Conservation (phyloP, 192 early-diverging fungal species). For the Rhizophagus clarus region DNA sequence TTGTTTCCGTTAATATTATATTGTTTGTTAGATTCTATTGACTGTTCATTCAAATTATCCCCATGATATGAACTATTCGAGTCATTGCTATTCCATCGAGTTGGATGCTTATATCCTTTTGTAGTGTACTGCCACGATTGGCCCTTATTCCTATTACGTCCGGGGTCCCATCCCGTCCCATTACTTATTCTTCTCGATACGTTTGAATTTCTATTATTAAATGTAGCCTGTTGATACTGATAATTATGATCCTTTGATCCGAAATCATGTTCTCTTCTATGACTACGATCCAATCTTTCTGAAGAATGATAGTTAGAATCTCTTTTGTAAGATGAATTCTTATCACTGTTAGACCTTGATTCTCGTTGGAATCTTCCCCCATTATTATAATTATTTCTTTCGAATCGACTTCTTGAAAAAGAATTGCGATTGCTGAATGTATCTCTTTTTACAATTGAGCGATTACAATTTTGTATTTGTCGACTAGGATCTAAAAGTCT, state of each 20-base stretch:
- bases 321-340: background rate
- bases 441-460: background rate
- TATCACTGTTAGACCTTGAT: no score
- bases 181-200: background rate
- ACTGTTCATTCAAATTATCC: background rate
- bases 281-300: background rate
- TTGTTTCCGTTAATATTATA: no score
- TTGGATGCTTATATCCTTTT: no score
- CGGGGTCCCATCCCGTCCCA: background rate
- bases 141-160: background rate
- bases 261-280: background rate
- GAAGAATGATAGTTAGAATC: background rate
- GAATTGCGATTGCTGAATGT: background rate
- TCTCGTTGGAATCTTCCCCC: background rate
- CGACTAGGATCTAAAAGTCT: constrained; percentile 5
- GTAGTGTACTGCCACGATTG: no score
- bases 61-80: background rate
- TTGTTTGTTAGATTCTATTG: no score
- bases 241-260: background rate
- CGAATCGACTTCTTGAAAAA: background rate
- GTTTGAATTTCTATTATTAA: background rate
- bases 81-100: background rate
- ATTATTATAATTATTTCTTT: background rate
- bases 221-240: background rate
- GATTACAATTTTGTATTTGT: background rate